phyloP scores from a whole-genome alignment of 306 rosid genomes.

The Senna tora region DNA sequence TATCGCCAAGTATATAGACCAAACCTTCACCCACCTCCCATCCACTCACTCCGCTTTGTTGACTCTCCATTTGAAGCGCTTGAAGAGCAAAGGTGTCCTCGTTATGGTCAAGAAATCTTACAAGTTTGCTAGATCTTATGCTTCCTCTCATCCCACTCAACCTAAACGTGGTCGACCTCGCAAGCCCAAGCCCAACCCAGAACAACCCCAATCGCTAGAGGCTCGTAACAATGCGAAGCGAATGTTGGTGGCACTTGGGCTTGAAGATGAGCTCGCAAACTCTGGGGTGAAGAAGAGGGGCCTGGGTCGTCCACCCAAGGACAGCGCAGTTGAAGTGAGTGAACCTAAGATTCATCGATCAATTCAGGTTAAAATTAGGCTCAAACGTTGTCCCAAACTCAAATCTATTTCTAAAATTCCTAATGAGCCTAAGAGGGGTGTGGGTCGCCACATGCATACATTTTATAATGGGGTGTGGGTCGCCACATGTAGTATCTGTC shows the following conservation, averaged over 20 bases:
- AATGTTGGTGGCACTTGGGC: constrained; percentile 46
- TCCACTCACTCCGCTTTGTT: constrained; percentile 49
- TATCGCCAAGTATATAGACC: constrained; percentile 67
- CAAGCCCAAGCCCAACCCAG: constrained; percentile 8
- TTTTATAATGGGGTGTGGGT: too few species aligned
- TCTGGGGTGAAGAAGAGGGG: constrained; percentile 33
- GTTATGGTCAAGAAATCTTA: constrained; percentile 68
- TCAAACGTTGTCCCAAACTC: too few species aligned
- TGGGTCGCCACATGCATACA: constrained; percentile 9
- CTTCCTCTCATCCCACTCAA: constrained; percentile 10
- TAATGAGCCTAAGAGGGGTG: neutral
- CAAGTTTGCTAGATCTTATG: constrained; percentile 60
- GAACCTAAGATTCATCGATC: too few species aligned
- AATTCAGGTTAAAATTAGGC: too few species aligned
- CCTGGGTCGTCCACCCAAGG: constrained; percentile 59
- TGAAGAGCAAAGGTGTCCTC: constrained; percentile 52
- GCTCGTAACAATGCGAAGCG: constrained; percentile 32
- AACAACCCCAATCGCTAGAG: neutral
- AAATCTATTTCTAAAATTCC: too few species aligned
- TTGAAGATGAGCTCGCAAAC: constrained; percentile 39
- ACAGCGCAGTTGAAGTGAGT: too few species aligned
- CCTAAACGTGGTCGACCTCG: constrained; percentile 58
- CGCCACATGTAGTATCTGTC: too few species aligned
- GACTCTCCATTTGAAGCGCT: constrained; percentile 59
- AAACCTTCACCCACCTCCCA: constrained; percentile 51